Evolutionary conservation across 768 basidiomycete genomes (phyloP), one percentile per base, ranked within the genome.

Genomic region (Tephrocybe rancida): DNA sequence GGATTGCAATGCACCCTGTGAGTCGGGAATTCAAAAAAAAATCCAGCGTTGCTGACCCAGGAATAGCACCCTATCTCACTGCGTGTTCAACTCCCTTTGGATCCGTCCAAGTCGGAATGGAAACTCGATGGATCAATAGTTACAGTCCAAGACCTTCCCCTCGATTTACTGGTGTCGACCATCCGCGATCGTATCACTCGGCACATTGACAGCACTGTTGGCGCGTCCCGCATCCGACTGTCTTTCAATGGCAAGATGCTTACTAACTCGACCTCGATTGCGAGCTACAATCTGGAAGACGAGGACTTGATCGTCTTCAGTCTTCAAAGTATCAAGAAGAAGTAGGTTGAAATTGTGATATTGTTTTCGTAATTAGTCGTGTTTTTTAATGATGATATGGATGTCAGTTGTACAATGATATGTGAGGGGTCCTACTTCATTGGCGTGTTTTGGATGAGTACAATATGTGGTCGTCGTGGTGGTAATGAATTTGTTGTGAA

Each of bases 41-140:
- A n/a, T n/a, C n/a, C n/a, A n/a, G n/a, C n/a, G n/a, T n/a, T n/a
- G n/a, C n/a, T 87, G 51, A 71, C 81, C 73, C 32, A 34, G 21
- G 4, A 18, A 32, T 58, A 88, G 86, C 88, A 95, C 61, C 90
- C 96, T 11, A 92, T 98, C 63, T 87, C 88, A 22, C 79, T 99
- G 42, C 78, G 80, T 29, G 77, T 98, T 3, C 92, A 95, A 66
- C 76, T 99, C 58, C 95, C 96, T 1, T 79, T 74, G 48, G 87
- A 95, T 61, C 73, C 87, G 1, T 83, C 86, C 29, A 94, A 91
- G 67, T 88, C 95, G 0, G 95, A 96, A 70, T 96, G 91, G 92
- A 95, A 96, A 64, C 76, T 97, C 49, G 85, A 96, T 63, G 95
- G 95, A 0, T 79, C 78, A 48, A 73, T 85, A 35, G 83, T 95